Conservation (phyloP, 495 filamentous ascomycete species). For the Tuber melanosporum region DNA sequence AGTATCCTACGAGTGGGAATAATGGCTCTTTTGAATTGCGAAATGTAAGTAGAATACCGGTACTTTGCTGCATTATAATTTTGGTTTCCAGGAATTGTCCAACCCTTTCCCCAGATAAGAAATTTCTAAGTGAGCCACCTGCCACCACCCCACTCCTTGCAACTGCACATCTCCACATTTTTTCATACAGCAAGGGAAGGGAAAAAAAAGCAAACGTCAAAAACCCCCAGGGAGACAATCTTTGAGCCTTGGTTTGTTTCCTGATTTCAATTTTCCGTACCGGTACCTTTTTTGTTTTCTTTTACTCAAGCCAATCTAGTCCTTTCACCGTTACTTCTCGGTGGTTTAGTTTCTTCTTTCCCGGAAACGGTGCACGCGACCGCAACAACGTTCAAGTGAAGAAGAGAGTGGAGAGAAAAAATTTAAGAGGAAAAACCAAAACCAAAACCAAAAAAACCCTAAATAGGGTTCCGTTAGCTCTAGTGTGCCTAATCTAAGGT, state of each 20-base stretch:
- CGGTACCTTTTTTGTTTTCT: slow-evolving; percentile 1
- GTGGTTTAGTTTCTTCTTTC: slow-evolving; percentile 7
- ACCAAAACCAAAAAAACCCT: slow-evolving; percentile 8
- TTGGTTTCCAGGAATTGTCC: background rate
- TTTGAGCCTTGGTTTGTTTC: slow-evolving; percentile 5
- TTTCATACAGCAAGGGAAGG: background rate
- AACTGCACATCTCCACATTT: background rate
- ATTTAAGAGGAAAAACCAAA: background rate
- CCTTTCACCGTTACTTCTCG: background rate
- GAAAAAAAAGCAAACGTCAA: background rate
- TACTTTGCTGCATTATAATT: background rate
- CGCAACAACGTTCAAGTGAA: slow-evolving; percentile 2
- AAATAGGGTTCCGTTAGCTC: background rate
- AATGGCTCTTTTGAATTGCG: background rate
- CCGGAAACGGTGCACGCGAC: slow-evolving; percentile 25
- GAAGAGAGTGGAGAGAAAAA: background rate
- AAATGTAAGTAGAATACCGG: background rate
- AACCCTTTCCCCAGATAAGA: background rate
- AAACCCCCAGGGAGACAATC: background rate
- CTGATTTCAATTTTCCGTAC: slow-evolving; percentile 13
- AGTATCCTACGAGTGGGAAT: background rate
- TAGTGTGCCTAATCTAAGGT: background rate
- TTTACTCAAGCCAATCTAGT: background rate
- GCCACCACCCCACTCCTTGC: background rate
- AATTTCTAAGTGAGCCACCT: background rate